Evolutionary conservation across 306 rosid species (phyloP).

Genomic region (Cajanus cajan): DNA sequence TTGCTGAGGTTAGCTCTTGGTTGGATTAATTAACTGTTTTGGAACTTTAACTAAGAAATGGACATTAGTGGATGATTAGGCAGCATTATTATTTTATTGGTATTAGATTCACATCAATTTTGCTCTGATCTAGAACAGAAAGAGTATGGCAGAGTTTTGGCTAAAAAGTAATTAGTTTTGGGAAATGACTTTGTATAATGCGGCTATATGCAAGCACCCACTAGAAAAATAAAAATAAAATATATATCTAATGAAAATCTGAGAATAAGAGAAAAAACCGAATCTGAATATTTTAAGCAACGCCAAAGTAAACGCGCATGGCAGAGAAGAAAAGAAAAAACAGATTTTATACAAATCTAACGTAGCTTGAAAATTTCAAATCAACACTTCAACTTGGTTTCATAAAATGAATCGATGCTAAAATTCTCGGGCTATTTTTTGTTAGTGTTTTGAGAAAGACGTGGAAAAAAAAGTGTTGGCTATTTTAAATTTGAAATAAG

Average conservation of each 20-base stretch:
- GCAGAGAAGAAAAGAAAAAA: not conserved
- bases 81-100: slow-evolving; percentile 31
- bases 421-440: not conserved
- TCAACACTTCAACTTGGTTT: not conserved
- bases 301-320: not conserved
- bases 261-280: not conserved
- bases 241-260: not conserved
- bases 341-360: not conserved
- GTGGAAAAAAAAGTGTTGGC: not conserved
- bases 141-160: not conserved
- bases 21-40: slow-evolving; percentile 16
- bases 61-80: slow-evolving; percentile 34
- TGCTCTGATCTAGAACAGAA: slow-evolving; percentile 18
- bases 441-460: not conserved
- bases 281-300: not conserved
- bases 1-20: not conserved
- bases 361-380: not conserved
- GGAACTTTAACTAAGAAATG: slow-evolving; percentile 29
- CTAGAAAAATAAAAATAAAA: not conserved
- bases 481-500: too few relatives aligned
- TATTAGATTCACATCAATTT: not conserved
- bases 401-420: not conserved
- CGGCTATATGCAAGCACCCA: slow-evolving; percentile 21
- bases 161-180: slow-evolving; percentile 11
- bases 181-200: slow-evolving; percentile 18